These are phyloP conservation scores for Aspergillus neotritici DNA, from an alignment of 2,329 filamentous ascomycete species.

Conservation along the genomic window DNA sequence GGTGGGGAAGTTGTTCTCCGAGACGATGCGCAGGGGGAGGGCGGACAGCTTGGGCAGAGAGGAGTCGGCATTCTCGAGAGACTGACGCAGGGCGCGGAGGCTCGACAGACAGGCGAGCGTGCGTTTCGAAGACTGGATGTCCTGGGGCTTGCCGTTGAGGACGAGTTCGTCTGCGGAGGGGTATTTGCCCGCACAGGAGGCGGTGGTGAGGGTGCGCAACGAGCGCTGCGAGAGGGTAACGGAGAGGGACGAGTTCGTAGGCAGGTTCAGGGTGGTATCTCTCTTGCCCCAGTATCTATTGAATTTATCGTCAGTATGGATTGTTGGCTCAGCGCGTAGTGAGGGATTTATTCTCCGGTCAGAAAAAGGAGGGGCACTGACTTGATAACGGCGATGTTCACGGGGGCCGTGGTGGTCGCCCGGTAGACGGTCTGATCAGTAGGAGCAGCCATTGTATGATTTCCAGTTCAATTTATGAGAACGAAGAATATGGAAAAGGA, in stretches of 20 bases:
- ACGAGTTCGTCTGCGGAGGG: constrained; percentile 63
- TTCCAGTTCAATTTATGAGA: background rate
- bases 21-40: constrained; percentile 77
- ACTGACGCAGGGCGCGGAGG: constrained; percentile 69
- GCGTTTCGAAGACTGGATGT: constrained; percentile 72
- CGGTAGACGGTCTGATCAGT: constrained; percentile 61
- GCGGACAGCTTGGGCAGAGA: constrained; percentile 76
- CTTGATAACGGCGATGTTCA: constrained; percentile 99
- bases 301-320: constrained; percentile 6
- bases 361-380: constrained; percentile 38
- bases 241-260: constrained; percentile 94
- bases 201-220: constrained; percentile 91
- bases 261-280: constrained; percentile 86
- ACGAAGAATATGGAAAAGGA: background rate
- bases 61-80: constrained; percentile 65
- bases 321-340: constrained; percentile 1
- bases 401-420: constrained; percentile 90
- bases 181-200: constrained; percentile 76
- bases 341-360: constrained; percentile 9
- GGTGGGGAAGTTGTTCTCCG: constrained; percentile 98
- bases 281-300: constrained; percentile 91
- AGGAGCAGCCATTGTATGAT: constrained; percentile 26
- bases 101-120: constrained; percentile 93
- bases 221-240: constrained; percentile 93
- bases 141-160: constrained; percentile 76